These are phyloP conservation scores for Fusarium humuli DNA, from an alignment of 2,329 filamentous ascomycete genomes.

Conservation along the genomic window DNA sequence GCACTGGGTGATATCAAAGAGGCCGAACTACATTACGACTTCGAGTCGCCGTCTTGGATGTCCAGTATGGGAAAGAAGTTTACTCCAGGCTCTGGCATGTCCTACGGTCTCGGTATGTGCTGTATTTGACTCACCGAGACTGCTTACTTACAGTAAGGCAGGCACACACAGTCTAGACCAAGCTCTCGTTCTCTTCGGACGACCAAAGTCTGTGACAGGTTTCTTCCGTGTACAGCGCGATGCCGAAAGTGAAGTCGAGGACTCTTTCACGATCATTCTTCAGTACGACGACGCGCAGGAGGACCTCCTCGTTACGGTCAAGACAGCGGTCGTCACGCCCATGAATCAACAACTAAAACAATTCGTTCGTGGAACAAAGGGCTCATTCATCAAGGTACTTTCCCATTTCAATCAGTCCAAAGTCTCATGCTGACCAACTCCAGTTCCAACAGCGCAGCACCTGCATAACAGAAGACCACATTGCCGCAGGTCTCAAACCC, in stretches of 20 bases:
- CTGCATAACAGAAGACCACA: slow-evolving; percentile 49
- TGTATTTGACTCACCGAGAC: no score
- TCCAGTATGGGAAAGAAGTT: slow-evolving; percentile 49
- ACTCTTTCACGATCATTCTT: slow-evolving; percentile 67
- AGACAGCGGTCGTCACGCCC: slow-evolving; percentile 32
- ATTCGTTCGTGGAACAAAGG: slow-evolving; percentile 37
- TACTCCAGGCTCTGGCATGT: slow-evolving; percentile 54
- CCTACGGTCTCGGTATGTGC: slow-evolving; percentile 59
- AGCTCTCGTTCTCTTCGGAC: slow-evolving; percentile 29
- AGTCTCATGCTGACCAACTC: slow-evolving; percentile 35
- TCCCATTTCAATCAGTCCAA: rapidly evolving
- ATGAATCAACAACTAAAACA: slow-evolving; percentile 36
- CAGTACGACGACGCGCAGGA: slow-evolving; percentile 62
- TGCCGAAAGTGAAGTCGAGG: slow-evolving; percentile 52
- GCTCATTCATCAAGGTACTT: slow-evolving; percentile 36
- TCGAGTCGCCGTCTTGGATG: slow-evolving; percentile 57
- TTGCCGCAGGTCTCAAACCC: slow-evolving; percentile 22
- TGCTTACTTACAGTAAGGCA: background rate
- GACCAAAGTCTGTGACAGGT: slow-evolving; percentile 36
- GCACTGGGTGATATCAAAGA: slow-evolving; percentile 68
- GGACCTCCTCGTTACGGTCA: slow-evolving; percentile 39
- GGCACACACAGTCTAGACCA: slow-evolving; percentile 44
- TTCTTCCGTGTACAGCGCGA: slow-evolving; percentile 40
- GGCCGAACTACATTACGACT: slow-evolving; percentile 75
- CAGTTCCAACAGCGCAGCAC: slow-evolving; percentile 60